Conservation (phyloP, 2,329 filamentous ascomycete species). For the Fusarium palustre region DNA sequence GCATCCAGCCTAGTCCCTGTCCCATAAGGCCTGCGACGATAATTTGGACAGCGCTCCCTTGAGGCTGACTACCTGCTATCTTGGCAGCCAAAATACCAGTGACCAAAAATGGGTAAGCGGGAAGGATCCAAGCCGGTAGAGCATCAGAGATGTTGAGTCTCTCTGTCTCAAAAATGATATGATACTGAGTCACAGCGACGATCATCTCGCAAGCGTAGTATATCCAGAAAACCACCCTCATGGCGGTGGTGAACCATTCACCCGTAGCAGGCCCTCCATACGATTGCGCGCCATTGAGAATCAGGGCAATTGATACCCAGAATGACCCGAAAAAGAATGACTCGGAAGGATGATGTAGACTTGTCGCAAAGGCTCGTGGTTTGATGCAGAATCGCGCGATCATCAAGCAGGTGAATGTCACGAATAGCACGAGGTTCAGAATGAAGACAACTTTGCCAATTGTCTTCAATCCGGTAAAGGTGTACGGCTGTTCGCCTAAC, state of each 20-base stretch:
- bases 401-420: slow-evolving; percentile 10
- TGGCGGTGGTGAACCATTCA: neutral
- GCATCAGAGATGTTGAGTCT: slow-evolving; percentile 14
- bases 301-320: slow-evolving; percentile 16
- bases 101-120: slow-evolving; percentile 26
- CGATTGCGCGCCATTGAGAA: slow-evolving; percentile 22
- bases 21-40: slow-evolving; percentile 27
- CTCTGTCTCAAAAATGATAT: slow-evolving; percentile 21
- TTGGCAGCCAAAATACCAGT: slow-evolving; percentile 23
- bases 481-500: slow-evolving; percentile 17
- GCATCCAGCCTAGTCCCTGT: slow-evolving; percentile 24
- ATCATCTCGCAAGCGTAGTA: slow-evolving; percentile 32
- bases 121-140: slow-evolving; percentile 15
- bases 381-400: slow-evolving; percentile 8
- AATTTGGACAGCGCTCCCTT: slow-evolving; percentile 20
- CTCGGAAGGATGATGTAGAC: slow-evolving; percentile 22
- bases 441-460: slow-evolving; percentile 27
- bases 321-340: slow-evolving; percentile 24
- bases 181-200: slow-evolving; percentile 16
- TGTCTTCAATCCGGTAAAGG: slow-evolving; percentile 7
- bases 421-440: slow-evolving; percentile 19
- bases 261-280: slow-evolving; percentile 21
- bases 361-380: slow-evolving; percentile 14
- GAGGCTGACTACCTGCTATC: slow-evolving; percentile 11
- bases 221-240: slow-evolving; percentile 21